phyloP scores from a whole-genome alignment of 148 eudicot species.

The Rhododendron kiyosumense region DNA sequence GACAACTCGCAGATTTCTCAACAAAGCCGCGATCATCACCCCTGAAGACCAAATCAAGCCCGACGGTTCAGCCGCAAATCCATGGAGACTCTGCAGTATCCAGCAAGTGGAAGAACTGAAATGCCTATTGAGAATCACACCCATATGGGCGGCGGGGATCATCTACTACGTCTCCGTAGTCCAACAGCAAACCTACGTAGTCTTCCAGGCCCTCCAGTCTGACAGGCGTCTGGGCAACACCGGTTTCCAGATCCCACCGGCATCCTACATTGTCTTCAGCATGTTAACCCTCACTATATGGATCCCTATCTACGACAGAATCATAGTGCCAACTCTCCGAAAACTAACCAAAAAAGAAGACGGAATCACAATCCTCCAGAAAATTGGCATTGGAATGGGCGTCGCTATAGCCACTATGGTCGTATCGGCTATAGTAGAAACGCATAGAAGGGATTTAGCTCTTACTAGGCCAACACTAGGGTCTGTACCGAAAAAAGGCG shows the following conservation, averaged over 20 bases:
- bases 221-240: conserved; percentile 24
- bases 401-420: conserved; percentile 14
- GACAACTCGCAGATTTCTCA: conserved; percentile 22
- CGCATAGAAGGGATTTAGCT: conserved; percentile 13
- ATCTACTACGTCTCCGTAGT: conserved; percentile 11
- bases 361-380: conserved; percentile 44
- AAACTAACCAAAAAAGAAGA: conserved; percentile 24
- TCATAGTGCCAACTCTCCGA: conserved; percentile 31
- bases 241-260: conserved; percentile 42
- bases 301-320: conserved; percentile 47
- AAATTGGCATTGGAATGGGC: conserved; percentile 30
- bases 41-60: conserved; percentile 23
- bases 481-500: conserved; percentile 14
- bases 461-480: conserved; percentile 27
- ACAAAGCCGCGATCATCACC: conserved; percentile 40
- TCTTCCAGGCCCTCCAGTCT: conserved; percentile 51
- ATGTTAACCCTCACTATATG: conserved; percentile 40
- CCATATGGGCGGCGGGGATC: conserved; percentile 41
- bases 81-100: conserved; percentile 41
- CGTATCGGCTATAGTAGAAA: conserved; percentile 20
- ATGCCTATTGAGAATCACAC: conserved; percentile 38
- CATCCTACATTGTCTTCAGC: conserved; percentile 34
- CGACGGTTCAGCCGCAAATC: conserved; percentile 31
- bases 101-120: conserved; percentile 52
- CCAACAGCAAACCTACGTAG: conserved; percentile 24